Evolutionary conservation across 352 stramenopile genomes (phyloP).

Genomic region (Phytophthora capsici): DNA sequence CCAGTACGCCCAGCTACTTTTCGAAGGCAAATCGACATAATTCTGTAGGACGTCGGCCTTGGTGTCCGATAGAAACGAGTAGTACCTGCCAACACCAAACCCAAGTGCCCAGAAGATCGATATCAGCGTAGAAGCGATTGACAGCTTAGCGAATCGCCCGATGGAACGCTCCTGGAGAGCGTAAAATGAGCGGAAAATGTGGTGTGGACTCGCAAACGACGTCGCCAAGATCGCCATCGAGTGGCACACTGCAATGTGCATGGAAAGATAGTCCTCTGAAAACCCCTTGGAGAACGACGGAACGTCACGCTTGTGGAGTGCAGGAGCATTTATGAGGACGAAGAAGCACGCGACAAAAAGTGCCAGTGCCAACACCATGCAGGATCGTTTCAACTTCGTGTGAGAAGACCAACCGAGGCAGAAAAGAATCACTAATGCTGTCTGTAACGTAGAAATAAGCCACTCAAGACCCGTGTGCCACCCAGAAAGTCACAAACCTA

Average conservation of each 20-base stretch:
- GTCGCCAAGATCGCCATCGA: slow-evolving; percentile 55
- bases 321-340: slow-evolving; percentile 34
- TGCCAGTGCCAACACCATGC: slow-evolving; percentile 28
- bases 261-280: slow-evolving; percentile 49
- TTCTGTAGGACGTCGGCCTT: slow-evolving; percentile 57
- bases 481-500: slow-evolving; percentile 17
- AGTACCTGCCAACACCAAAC: slow-evolving; percentile 58
- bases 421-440: slow-evolving; percentile 46
- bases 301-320: slow-evolving; percentile 35
- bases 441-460: slow-evolving; percentile 24
- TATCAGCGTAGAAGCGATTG: slow-evolving; percentile 35
- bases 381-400: slow-evolving; percentile 33
- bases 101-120: slow-evolving; percentile 44
- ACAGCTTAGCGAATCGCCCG: slow-evolving; percentile 40
- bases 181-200: slow-evolving; percentile 66
- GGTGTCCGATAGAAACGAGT: slow-evolving; percentile 53
- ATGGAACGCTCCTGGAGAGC: slow-evolving; percentile 45
- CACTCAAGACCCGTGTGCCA: not conserved
- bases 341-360: slow-evolving; percentile 40
- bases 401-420: slow-evolving; percentile 45
- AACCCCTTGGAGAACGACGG: slow-evolving; percentile 37
- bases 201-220: slow-evolving; percentile 51
- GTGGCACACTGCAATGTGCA: slow-evolving; percentile 57
- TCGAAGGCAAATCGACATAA: slow-evolving; percentile 44
- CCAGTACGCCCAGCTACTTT: slow-evolving; percentile 47